These are phyloP conservation scores for Ascochyta lentis DNA, from an alignment of 2,329 filamentous ascomycete genomes.

Conservation along the genomic window DNA sequence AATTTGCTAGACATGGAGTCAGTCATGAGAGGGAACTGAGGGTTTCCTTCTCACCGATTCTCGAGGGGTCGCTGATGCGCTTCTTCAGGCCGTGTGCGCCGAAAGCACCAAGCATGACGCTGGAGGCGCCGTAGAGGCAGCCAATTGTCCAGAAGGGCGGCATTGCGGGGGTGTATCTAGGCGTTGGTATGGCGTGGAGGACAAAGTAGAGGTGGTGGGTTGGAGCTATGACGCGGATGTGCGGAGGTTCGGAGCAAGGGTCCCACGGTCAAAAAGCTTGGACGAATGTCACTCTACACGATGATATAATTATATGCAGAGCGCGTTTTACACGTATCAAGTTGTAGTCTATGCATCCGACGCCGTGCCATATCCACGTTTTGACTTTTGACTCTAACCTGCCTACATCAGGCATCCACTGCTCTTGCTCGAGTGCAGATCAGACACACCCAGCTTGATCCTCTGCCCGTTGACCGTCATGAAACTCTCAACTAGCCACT, in stretches of 20 bases:
- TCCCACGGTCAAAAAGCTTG: too few species aligned
- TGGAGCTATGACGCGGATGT: conserved; percentile 18
- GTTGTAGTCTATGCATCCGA: background rate
- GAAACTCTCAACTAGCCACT: conserved; percentile 93
- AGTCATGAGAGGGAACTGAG: background rate
- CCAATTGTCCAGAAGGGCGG: conserved; percentile 66
- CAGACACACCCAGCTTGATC: conserved; percentile 66
- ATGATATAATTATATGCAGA: too few species aligned
- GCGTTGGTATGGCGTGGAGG: background rate
- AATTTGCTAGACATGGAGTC: conserved; percentile 52
- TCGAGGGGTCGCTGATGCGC: conserved; percentile 64
- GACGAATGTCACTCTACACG: too few species aligned
- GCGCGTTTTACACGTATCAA: too few species aligned
- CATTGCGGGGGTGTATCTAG: conserved; percentile 31
- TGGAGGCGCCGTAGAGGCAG: conserved; percentile 67
- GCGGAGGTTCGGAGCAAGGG: conserved; percentile 19
- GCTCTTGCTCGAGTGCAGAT: conserved; percentile 48
- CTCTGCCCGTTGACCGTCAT: conserved; percentile 66
- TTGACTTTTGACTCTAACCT: background rate
- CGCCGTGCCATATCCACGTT: too few species aligned
- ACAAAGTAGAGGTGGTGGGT: background rate
- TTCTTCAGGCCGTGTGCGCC: conserved; percentile 72
- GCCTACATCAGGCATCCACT: conserved; percentile 50
- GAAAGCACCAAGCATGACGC: conserved; percentile 69
- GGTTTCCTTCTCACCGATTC: conserved; percentile 49